Evolutionary conservation across 2,329 filamentous ascomycete species (phyloP).

Genomic region (Sclerotinia sclerotiorum): DNA sequence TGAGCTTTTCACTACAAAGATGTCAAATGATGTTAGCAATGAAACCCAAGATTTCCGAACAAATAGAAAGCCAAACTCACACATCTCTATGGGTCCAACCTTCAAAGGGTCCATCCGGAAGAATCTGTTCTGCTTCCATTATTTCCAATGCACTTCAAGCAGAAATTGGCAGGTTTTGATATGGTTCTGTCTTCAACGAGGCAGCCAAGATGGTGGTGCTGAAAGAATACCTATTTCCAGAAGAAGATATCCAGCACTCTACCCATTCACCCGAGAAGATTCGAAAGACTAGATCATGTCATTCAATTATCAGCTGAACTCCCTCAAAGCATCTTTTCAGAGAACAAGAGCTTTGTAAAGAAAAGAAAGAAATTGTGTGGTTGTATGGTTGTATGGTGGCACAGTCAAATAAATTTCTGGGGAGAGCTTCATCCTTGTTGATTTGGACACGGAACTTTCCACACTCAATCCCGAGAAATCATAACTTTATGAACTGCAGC

Average conservation of each 20-base stretch:
- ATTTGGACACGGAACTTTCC: background rate
- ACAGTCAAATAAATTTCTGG: slow-evolving; percentile 10
- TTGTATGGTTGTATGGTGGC: background rate
- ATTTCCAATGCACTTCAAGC: background rate
- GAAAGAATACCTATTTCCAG: background rate
- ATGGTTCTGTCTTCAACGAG: background rate
- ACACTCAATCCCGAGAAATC: background rate
- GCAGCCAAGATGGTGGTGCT: background rate
- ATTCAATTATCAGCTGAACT: background rate
- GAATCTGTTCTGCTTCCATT: slow-evolving; percentile 9
- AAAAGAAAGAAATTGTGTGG: background rate
- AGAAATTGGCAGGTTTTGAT: background rate
- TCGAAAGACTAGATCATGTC: background rate
- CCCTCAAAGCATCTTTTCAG: background rate
- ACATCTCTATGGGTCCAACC: slow-evolving; percentile 32
- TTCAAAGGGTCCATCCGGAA: slow-evolving; percentile 24
- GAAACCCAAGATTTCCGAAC: background rate
- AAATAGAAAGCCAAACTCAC: slow-evolving; percentile 27
- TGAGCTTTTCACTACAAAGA: slow-evolving; percentile 29
- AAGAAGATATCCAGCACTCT: background rate
- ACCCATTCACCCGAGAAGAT: background rate
- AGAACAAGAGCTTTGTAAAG: background rate
- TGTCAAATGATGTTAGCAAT: slow-evolving; percentile 20
- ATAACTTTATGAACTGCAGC: background rate
- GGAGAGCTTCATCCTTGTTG: slow-evolving; percentile 15